Evolutionary conservation across 148 eudicot genomes (phyloP), one percentile per base, ranked within the genome.

Genomic region (Silene conica): DNA sequence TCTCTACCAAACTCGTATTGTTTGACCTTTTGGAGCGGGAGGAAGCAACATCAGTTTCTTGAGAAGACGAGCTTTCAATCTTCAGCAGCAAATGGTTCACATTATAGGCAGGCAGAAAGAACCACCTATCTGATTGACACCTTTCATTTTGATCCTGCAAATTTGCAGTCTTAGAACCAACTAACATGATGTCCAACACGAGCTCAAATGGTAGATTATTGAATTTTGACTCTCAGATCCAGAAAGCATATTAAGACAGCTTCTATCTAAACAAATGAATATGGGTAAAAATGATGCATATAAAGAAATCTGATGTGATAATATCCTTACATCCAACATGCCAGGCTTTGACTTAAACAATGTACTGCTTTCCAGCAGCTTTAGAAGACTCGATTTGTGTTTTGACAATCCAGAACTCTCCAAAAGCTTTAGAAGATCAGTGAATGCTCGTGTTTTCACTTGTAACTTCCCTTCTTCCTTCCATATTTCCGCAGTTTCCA

Each of bases 21-120:
- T 78, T 72, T 19, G 73, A 76, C 69, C 78, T 69, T 75, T 79
- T 80, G 46, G 67, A 73, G 69, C 72, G 67, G 76, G 71, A 38
- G 21, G 63, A 38, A 71, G 72, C 71, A 73, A 74, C 75, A 54
- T 75, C 70, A 25, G 28, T 31, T 63, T 82, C 83, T 59, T 50
- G 63, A 48, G 77, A 69, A 45, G 80, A 67, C 60, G 62, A 55
- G 64, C 67, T 64, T 41, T 79, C 83, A 73, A 74, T 80, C 73
- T 75, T 75, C 67, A 73, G 82, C 83, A 96, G 80, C 83, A 96
- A 89, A 89, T 96, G 97, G 66, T 81, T 74, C 77, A 86, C 82
- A 54, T 89, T 83, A 73, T 87, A 92, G 63, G 97, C 88, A 72
- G 99, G 96, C 82, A 87, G 86, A 82, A 89, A 85, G 76, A 90